Conservation (phyloP, 1,139 yeast species). For the Yamadazyma dendronema region DNA sequence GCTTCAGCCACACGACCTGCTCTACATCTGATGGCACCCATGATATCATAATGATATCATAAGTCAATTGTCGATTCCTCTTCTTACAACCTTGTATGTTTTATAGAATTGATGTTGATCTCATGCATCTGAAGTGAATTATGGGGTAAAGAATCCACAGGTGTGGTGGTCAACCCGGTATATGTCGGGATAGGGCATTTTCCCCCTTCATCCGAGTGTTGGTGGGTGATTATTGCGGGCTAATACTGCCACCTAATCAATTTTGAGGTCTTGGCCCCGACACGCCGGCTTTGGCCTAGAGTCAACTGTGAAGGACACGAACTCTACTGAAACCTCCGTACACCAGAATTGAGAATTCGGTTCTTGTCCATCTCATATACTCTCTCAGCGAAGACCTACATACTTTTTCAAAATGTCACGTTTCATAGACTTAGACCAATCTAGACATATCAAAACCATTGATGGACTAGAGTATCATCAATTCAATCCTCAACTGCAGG, state of each 20-base stretch:
- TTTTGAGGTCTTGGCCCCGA: background rate
- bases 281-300: background rate
- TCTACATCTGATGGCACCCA: conserved; percentile 2
- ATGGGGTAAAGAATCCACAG: conserved; percentile 4
- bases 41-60: conserved; percentile 11
- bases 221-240: too few species aligned
- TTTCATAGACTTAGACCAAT: conserved; percentile 1
- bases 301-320: too few species aligned
- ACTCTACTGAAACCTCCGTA: too few species aligned
- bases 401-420: background rate
- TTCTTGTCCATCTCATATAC: background rate
- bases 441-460: background rate
- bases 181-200: background rate
- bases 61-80: background rate
- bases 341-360: background rate
- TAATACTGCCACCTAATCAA: too few species aligned
- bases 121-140: background rate
- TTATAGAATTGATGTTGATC: background rate
- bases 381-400: background rate
- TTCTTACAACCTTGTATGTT: background rate
- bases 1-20: conserved; percentile 1
- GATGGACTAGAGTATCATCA: conserved; percentile 16
- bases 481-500: conserved; percentile 22
- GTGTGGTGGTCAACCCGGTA: conserved; percentile 9
- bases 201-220: conserved; percentile 9